These are phyloP conservation scores for Globisporangium carolinianum DNA, from an alignment of 352 stramenopile genomes.

Conservation along the genomic window DNA sequence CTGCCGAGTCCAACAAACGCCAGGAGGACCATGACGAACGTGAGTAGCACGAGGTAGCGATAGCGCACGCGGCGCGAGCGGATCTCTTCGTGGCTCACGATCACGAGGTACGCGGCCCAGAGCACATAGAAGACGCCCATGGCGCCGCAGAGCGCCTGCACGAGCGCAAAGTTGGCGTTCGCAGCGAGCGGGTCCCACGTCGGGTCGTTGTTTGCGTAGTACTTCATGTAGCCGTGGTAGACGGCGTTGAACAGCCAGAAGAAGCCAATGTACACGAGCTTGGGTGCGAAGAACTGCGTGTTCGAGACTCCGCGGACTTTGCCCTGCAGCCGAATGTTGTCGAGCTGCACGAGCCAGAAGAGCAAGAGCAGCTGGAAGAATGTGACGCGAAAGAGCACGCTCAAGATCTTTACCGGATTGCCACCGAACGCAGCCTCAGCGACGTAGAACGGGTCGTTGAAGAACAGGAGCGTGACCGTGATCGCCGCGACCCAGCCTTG, in stretches of 20 bases:
- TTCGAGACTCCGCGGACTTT: constrained; percentile 45
- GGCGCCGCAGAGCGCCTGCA: constrained; percentile 26
- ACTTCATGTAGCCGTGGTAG: constrained; percentile 60
- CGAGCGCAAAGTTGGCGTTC: constrained; percentile 32
- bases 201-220: constrained; percentile 48
- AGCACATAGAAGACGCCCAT: constrained; percentile 42
- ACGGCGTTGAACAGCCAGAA: constrained; percentile 50
- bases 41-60: constrained; percentile 40
- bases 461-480: constrained; percentile 36
- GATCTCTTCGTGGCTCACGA: constrained; percentile 36
- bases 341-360: constrained; percentile 48
- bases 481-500: constrained; percentile 48
- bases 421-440: constrained; percentile 38
- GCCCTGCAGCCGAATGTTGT: constrained; percentile 50
- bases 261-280: constrained; percentile 36
- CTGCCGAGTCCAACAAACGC: constrained; percentile 33
- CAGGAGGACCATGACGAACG: constrained; percentile 38
- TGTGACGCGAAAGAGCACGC: constrained; percentile 42
- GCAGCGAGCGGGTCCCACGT: constrained; percentile 34
- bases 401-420: constrained; percentile 40
- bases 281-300: constrained; percentile 42
- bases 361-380: constrained; percentile 57
- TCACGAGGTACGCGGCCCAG: constrained; percentile 34
- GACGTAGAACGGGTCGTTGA: constrained; percentile 59
- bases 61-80: constrained; percentile 36